Base-by-base conservation (phyloP, 768 basidiomycete genomes). In the Agaricus blazei region DNA sequence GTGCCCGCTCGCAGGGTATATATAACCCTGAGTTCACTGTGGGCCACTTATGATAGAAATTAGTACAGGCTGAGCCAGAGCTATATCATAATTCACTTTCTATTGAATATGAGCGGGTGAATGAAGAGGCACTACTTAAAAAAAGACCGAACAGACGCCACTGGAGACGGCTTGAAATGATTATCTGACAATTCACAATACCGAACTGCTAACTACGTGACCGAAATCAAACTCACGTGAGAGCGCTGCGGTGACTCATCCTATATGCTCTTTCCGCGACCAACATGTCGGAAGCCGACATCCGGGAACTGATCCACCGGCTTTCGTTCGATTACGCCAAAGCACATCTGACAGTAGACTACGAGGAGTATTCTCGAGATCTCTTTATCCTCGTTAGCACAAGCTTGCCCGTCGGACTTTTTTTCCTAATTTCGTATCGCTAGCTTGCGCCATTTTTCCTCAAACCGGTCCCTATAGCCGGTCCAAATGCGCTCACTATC, bases 301-400 rank as follows among this genome's bases (percentile, higher is more conserved):
- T 56, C 12, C 12, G 42, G 29, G 41, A 54, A 15, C 58, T 41
- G 42, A 34, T 59, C 43, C 54, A 56, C 15, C 46, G 15, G 2
- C 51, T 56, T 7, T 28, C 56, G 38, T 46, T 27, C 54, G 47
- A 24, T 40, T 59, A 59, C 19, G 54, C 52, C 11, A 51, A 56
- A 52, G 44, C 44, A 3, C 41, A 59, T 23, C 47, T 56, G 23
- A 54, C 54, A 29, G 44, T 28, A 9, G 46, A 59, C 38, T 52
- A 59, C 41, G n/a, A 48, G 19, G 44, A 41, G 31, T 56, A 48
- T 29, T 44, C 58, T 14, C 5, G 26, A 19, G 31, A 48, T 34
- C n/a, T 56, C 24, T 37, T 43, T 31, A 36, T 48, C 15, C 51
- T 54, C 37, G 42, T 53, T 11, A 19, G 29, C 29, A n/a, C 19